These are phyloP conservation scores for Endogone sp. DNA, from an alignment of 192 early-diverging fungal genomes.

Conservation along the genomic window DNA sequence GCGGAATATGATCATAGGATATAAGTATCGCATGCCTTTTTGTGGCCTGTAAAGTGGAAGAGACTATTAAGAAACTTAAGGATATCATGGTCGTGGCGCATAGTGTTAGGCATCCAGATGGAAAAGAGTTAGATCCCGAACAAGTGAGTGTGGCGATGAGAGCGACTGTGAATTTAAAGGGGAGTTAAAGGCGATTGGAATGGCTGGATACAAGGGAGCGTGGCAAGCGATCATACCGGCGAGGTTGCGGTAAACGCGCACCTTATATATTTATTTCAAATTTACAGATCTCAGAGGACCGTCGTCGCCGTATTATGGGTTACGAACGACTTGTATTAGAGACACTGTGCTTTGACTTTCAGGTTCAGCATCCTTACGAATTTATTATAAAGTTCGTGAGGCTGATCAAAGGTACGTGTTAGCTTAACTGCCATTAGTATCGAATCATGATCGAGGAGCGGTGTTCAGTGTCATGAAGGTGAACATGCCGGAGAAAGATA, in stretches of 20 bases:
- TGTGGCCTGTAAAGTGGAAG: conserved; percentile 83
- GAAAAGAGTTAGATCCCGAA: conserved; percentile 51
- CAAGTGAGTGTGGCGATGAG: conserved; percentile 26
- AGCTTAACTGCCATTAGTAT: too few relatives aligned
- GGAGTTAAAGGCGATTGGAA: neutral
- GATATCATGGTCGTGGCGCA: conserved; percentile 71
- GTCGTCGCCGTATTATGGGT: conserved; percentile 56
- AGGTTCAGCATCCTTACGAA: conserved; percentile 66
- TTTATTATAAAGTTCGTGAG: conserved; percentile 71
- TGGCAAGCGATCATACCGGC: neutral
- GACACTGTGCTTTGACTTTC: conserved; percentile 79
- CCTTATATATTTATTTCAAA: conserved; percentile 1
- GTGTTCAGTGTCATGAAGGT: too few relatives aligned
- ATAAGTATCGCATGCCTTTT: conserved; percentile 68
- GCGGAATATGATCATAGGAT: conserved; percentile 26
- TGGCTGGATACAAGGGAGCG: neutral
- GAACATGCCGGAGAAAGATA: neutral
- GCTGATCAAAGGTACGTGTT: conserved; percentile 50
- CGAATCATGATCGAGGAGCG: neutral
- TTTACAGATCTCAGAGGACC: conserved; percentile 58
- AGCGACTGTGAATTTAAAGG: neutral
- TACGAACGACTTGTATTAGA: conserved; percentile 74
- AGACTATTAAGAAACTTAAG: conserved; percentile 79
- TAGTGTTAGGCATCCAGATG: conserved; percentile 41
- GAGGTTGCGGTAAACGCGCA: too few relatives aligned